These are phyloP conservation scores for Platanthera zijinensis DNA, from an alignment of 106 monocot species.

Conservation along the genomic window DNA sequence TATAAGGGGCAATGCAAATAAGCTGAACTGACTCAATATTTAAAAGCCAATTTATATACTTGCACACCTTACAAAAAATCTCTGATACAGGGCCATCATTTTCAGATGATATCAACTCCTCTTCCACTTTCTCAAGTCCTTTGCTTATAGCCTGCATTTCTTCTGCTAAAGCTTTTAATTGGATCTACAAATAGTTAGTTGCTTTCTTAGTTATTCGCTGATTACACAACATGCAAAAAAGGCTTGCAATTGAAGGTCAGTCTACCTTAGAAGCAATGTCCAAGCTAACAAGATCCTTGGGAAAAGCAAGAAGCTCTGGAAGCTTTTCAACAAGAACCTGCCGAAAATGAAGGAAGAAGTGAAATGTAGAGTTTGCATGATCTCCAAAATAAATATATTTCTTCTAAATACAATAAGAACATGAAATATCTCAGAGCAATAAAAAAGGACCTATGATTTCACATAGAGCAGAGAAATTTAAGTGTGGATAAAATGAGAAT, in stretches of 20 bases:
- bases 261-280: conserved; percentile 78
- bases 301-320: conserved; percentile 86
- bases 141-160: conserved; percentile 87
- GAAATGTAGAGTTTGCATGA: background rate
- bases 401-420: background rate
- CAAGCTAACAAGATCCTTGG: conserved; percentile 60
- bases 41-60: background rate
- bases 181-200: conserved; percentile 41
- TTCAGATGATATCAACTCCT: conserved; percentile 71
- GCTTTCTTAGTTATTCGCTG: background rate
- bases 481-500: too few species aligned
- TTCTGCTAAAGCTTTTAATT: conserved; percentile 77
- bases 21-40: background rate
- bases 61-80: conserved; percentile 52
- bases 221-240: background rate
- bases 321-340: conserved; percentile 86
- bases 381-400: background rate
- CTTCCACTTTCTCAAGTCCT: conserved; percentile 82
- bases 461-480: background rate
- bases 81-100: conserved; percentile 71
- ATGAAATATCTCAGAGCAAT: background rate
- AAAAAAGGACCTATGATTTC: background rate
- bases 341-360: background rate
- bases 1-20: background rate
- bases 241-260: background rate